phyloP scores from a whole-genome alignment of 2,329 filamentous ascomycete species.

The Camillea tinctor region DNA sequence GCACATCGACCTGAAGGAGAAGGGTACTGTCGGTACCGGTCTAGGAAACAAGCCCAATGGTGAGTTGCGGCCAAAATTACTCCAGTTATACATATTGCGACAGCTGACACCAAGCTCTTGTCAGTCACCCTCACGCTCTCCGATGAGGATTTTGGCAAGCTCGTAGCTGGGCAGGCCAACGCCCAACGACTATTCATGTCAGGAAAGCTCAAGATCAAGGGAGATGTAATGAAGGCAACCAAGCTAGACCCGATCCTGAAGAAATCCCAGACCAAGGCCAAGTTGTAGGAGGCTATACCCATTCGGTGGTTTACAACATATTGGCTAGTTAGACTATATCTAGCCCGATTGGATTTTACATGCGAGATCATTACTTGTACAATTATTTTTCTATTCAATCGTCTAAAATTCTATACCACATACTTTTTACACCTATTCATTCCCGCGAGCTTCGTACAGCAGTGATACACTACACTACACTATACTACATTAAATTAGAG shows the following conservation, averaged over 20 bases:
- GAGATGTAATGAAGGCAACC: conserved; percentile 97
- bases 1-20: conserved; percentile 94
- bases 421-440: neutral
- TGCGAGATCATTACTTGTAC: neutral
- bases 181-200: conserved; percentile 95
- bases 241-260: conserved; percentile 92
- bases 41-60: conserved; percentile 78
- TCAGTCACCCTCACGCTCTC: conserved; percentile 81
- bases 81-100: neutral
- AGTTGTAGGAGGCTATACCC: conserved; percentile 68
- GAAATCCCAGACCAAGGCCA: conserved; percentile 81
- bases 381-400: neutral
- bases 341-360: neutral
- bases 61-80: conserved; percentile 43
- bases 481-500: no score
- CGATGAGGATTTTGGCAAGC: conserved; percentile 81
- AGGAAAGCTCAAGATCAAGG: conserved; percentile 98
- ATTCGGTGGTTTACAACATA: neutral
- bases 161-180: conserved; percentile 85
- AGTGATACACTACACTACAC: neutral
- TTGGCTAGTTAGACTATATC: neutral
- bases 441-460: neutral
- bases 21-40: conserved; percentile 78
- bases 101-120: conserved; percentile 4
- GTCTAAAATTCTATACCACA: neutral